phyloP scores from a whole-genome alignment of 257 asterid genomes.

The Ehretia macrophylla region DNA sequence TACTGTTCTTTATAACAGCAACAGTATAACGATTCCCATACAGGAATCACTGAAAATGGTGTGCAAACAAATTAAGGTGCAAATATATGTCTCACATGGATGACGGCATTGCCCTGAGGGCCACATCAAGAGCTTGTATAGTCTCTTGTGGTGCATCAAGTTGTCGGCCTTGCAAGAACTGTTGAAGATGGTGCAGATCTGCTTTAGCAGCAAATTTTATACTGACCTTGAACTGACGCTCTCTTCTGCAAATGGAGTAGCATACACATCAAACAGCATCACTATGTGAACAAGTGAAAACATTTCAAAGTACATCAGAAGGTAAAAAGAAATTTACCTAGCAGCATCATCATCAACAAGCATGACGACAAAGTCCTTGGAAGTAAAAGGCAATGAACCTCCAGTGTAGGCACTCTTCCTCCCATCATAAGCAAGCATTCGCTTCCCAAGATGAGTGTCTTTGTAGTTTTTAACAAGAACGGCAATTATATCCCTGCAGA shows the following conservation, averaged over 20 bases:
- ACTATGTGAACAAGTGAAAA: too few species aligned
- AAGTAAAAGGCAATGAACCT: constrained; percentile 54
- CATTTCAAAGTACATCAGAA: not conserved
- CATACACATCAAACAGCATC: not conserved
- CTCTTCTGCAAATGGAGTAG: constrained; percentile 57
- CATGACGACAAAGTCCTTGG: constrained; percentile 56
- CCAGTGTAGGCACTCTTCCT: constrained; percentile 68
- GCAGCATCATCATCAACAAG: constrained; percentile 28
- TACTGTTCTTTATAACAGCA: too few species aligned
- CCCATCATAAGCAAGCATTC: constrained; percentile 67
- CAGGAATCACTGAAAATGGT: too few species aligned
- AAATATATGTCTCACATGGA: constrained; percentile 14
- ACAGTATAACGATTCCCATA: too few species aligned
- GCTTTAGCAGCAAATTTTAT: constrained; percentile 61
- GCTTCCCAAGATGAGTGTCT: constrained; percentile 38
- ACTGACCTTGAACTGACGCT: constrained; percentile 50
- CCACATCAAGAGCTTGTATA: constrained; percentile 75
- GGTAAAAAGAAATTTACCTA: constrained; percentile 22
- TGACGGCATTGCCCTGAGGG: constrained; percentile 58
- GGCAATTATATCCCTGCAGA: constrained; percentile 36
- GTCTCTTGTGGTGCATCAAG: constrained; percentile 69
- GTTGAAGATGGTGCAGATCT: constrained; percentile 47
- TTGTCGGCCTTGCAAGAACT: constrained; percentile 44
- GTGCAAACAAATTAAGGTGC: not conserved
- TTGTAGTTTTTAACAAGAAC: constrained; percentile 24